Percentiles rank a stretch among this genome's conserved stretches.
phyloP scores from a whole-genome alignment of 2,329 filamentous ascomycete genomes.

The Alternaria ventricosa region DNA sequence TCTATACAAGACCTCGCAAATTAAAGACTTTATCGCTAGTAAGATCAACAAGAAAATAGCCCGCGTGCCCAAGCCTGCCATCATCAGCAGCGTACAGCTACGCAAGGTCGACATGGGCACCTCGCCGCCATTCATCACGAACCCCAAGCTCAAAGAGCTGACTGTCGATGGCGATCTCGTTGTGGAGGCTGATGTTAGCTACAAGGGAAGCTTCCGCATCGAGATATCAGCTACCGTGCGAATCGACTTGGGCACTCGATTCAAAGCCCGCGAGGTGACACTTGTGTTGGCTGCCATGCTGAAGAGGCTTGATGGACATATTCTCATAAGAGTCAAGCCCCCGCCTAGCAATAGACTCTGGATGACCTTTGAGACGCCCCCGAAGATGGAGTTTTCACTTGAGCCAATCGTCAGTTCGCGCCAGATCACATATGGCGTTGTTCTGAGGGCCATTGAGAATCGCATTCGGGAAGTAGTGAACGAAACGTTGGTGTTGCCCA shows the following conservation, averaged over 20 bases:
- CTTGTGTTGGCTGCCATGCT: conserved; percentile 85
- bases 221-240: conserved; percentile 93
- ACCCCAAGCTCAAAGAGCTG: conserved; percentile 84
- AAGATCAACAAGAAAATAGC: conserved; percentile 98
- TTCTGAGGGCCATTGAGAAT: conserved; percentile 91
- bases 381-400: conserved; percentile 91
- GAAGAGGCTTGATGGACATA: conserved; percentile 83
- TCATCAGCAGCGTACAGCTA: conserved; percentile 84
- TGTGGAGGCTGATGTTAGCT: conserved; percentile 85
- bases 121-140: conserved; percentile 85
- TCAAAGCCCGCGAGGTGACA: conserved; percentile 90
- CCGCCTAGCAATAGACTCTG: conserved; percentile 96
- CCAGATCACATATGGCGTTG: conserved; percentile 93
- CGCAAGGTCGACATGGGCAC: conserved; percentile 86
- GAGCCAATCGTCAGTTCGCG: conserved; percentile 94
- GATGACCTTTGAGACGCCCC: conserved; percentile 93
- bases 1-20: conserved; percentile 80
- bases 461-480: conserved; percentile 92
- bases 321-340: conserved; percentile 87
- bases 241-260: conserved; percentile 85
- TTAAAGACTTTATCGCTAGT: conserved; percentile 78
- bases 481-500: conserved; percentile 88
- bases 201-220: conserved; percentile 86
- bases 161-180: conserved; percentile 90
- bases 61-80: conserved; percentile 87